These are phyloP conservation scores for Tolypocladium nubicola DNA, from an alignment of 2,329 filamentous ascomycete species.

Conservation along the genomic window DNA sequence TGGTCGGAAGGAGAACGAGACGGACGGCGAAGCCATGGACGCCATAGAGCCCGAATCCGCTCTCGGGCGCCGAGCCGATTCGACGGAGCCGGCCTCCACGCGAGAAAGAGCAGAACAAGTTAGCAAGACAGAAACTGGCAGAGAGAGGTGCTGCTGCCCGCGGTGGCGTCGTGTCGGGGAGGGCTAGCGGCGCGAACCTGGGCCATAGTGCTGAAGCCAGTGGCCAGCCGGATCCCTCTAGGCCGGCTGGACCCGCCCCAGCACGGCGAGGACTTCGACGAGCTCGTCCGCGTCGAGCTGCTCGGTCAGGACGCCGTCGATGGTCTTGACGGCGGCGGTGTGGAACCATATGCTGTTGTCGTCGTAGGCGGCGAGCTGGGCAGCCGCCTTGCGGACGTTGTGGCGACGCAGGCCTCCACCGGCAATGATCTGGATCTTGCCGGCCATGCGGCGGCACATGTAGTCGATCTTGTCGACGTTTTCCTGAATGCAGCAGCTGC, in stretches of 20 bases:
- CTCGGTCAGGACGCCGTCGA: conserved; percentile 9
- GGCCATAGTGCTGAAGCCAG: conserved; percentile 11
- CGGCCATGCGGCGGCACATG: conserved; percentile 20
- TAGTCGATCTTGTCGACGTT: conserved; percentile 26
- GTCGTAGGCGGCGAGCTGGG: conserved; percentile 13
- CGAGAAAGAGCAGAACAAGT: background rate
- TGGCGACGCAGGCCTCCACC: conserved; percentile 38
- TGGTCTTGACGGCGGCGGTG: conserved; percentile 24
- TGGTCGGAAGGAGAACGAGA: background rate
- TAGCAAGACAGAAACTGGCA: background rate
- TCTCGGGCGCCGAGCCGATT: background rate
- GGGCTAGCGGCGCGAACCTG: background rate
- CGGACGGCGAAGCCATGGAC: background rate
- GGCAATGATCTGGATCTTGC: conserved; percentile 35
- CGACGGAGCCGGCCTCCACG: background rate
- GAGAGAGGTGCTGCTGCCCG: background rate
- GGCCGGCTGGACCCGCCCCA: conserved; percentile 11
- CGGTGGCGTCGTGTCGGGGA: background rate
- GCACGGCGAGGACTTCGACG: conserved; percentile 7
- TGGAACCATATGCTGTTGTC: conserved; percentile 30
- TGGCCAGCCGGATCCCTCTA: conserved; percentile 18
- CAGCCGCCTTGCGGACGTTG: conserved; percentile 23
- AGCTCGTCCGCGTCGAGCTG: conserved; percentile 15
- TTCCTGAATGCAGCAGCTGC: conserved; percentile 16
- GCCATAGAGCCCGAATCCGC: background rate